A percentile compares a stretch with the other conserved stretches of the same genome.
phyloP scores from a whole-genome alignment of 1,284 basidiomycete species.

The Phlebopus sp. region DNA sequence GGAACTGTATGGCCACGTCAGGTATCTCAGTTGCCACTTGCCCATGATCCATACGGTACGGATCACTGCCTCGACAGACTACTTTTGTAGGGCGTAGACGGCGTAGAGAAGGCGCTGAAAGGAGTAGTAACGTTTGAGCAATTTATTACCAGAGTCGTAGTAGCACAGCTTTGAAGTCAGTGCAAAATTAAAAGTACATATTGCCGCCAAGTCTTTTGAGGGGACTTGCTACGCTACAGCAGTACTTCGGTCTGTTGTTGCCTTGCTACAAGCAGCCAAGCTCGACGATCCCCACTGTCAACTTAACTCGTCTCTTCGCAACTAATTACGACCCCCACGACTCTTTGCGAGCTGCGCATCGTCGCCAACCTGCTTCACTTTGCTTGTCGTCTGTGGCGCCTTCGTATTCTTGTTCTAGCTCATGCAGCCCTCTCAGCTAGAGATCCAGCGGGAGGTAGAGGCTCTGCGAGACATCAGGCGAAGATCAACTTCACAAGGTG shows the following conservation, averaged over 20 bases:
- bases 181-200: too few relatives aligned
- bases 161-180: too few relatives aligned
- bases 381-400: slow-evolving; percentile 2
- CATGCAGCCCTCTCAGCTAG: slow-evolving; percentile 77
- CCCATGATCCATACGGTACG: too few relatives aligned
- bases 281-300: neutral
- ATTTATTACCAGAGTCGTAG: too few relatives aligned
- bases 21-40: too few relatives aligned
- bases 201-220: too few relatives aligned
- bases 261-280: too few relatives aligned
- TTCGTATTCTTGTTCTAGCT: slow-evolving; percentile 18
- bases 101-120: slow-evolving; percentile 19
- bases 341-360: slow-evolving; percentile 1
- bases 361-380: slow-evolving; percentile 3
- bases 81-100: slow-evolving; percentile 1
- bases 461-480: slow-evolving; percentile 79
- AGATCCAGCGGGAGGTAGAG: slow-evolving; percentile 85
- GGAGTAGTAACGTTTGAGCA: too few relatives aligned
- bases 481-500: slow-evolving; percentile 68
- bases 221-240: too few relatives aligned
- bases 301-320: slow-evolving; percentile 4
- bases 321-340: slow-evolving; percentile 3
- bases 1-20: too few relatives aligned
- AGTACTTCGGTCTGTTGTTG: too few relatives aligned
- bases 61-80: too few relatives aligned